A percentile compares a stretch with the other conserved stretches of the same genome.
phyloP scores from a whole-genome alignment of 352 stramenopile species.

The Phytophthora pisi region DNA sequence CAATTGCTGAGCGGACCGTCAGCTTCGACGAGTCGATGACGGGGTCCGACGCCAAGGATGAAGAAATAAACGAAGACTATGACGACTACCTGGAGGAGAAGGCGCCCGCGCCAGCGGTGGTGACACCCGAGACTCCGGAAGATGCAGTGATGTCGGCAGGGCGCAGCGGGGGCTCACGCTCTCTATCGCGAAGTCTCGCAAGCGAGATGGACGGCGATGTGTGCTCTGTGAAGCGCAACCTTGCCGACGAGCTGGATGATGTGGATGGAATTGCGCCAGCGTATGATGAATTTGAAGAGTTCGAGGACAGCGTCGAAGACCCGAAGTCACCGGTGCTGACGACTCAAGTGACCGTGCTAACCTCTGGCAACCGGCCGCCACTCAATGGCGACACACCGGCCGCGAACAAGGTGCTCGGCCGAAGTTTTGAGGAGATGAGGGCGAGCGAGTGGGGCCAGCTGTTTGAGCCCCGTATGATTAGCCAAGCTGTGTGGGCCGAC shows the following conservation, averaged over 20 bases:
- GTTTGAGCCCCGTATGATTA: not conserved
- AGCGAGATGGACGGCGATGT: not conserved
- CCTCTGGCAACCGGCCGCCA: not conserved
- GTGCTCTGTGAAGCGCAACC: not conserved
- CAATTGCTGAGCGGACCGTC: not conserved
- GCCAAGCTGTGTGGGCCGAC: slow-evolving; percentile 1
- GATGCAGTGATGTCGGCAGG: slow-evolving; percentile 1
- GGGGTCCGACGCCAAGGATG: slow-evolving; percentile 6
- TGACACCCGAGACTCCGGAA: slow-evolving; percentile 1
- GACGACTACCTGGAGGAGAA: slow-evolving; percentile 3
- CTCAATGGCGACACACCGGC: not conserved
- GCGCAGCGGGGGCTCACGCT: not conserved
- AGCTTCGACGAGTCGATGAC: not conserved
- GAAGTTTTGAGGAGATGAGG: not conserved
- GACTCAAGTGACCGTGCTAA: not conserved
- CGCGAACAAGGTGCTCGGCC: not conserved
- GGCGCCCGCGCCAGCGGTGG: not conserved
- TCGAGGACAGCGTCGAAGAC: not conserved
- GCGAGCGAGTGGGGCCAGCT: not conserved
- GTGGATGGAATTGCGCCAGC: not conserved
- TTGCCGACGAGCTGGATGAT: not conserved
- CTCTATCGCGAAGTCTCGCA: not conserved
- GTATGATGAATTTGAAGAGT: not conserved
- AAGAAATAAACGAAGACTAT: not conserved
- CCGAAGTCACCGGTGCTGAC: not conserved